Base-by-base conservation (phyloP, 345 rosid genomes). In the Corchorus olitorius region DNA sequence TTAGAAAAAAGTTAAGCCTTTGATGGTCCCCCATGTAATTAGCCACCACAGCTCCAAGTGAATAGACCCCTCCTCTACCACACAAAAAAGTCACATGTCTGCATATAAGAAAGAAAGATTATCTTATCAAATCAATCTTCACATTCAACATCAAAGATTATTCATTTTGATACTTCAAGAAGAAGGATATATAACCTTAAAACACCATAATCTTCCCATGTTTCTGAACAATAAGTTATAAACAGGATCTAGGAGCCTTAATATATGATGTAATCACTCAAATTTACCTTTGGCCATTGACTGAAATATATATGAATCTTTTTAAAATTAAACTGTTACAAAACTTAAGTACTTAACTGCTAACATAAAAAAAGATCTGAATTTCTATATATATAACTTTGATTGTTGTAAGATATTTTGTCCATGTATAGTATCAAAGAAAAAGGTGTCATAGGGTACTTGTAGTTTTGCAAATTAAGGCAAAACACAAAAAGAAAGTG, bases 41-140 rank as follows among this genome's bases (percentile, higher is more conserved):
- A 48, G 96, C 93, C 72, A 83, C 88, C 46, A 89, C 87, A 3
- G 98, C 94, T 13, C 99, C 98, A 0, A 92, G 82, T 0, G 97
- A 95, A 54, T 88, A 92, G 5, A 89, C 87, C 43, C 99, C 99
- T 79, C 98, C 99, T 86, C 88, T 85, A 39, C 99, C 99, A 58
- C 96, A 87, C 68, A 95, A 83, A 89, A 91, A 91, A 2, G 98
- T 93, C 81, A 90, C 89, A 62, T 90, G 91, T 88, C 96, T 93
- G 88, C 7, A 46, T 20, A 3, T 27, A 27, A 27, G 27, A 27
- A 27, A 27, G 27, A 27, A 27, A 27, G 27, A 27, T 27, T 0
- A 27, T 27, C 27, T 27, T 27, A 27, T 27, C 27, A 27, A 27
- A 27, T 27, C 27, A 27, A 27, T 55, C 60, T 55, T 19, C 6